Conservation (phyloP, 1,284 basidiomycete genomes). For the Ustilago xerochloae region DNA sequence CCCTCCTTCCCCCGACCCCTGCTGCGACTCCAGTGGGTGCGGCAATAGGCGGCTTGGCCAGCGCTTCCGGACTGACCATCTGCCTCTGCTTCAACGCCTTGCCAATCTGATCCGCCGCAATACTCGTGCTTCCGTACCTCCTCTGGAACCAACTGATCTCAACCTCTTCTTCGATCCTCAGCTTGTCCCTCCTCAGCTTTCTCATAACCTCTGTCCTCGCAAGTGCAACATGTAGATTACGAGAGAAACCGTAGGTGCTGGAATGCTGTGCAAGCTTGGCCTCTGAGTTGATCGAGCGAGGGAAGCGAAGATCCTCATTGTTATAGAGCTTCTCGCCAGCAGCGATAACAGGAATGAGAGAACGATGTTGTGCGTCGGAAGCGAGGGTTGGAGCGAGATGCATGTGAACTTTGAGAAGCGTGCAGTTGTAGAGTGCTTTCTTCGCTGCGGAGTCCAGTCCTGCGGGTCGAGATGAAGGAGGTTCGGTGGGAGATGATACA, state of each 20-base stretch:
- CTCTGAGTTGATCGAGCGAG: slow-evolving; percentile 52
- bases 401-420: slow-evolving; percentile 59
- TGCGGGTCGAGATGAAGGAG: background rate
- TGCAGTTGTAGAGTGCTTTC: slow-evolving; percentile 59
- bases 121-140: slow-evolving; percentile 46
- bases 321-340: slow-evolving; percentile 18
- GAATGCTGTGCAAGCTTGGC: slow-evolving; percentile 30
- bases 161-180: slow-evolving; percentile 50
- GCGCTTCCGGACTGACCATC: slow-evolving; percentile 53
- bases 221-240: slow-evolving; percentile 46
- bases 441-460: slow-evolving; percentile 56
- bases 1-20: background rate
- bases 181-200: slow-evolving; percentile 31
- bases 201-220: slow-evolving; percentile 52
- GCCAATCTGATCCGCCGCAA: slow-evolving; percentile 41
- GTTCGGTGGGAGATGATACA: too few relatives aligned
- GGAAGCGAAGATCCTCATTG: slow-evolving; percentile 48
- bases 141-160: slow-evolving; percentile 60
- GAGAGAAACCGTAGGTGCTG: slow-evolving; percentile 28
- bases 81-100: slow-evolving; percentile 37
- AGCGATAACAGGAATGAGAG: slow-evolving; percentile 29
- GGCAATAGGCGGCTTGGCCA: slow-evolving; percentile 49
- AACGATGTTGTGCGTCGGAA: slow-evolving; percentile 17
- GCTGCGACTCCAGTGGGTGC: background rate
- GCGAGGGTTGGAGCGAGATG: slow-evolving; percentile 42